Evolutionary conservation across 2,329 filamentous ascomycete species (phyloP).

Genomic region (Aspergillus puulaauensis): DNA sequence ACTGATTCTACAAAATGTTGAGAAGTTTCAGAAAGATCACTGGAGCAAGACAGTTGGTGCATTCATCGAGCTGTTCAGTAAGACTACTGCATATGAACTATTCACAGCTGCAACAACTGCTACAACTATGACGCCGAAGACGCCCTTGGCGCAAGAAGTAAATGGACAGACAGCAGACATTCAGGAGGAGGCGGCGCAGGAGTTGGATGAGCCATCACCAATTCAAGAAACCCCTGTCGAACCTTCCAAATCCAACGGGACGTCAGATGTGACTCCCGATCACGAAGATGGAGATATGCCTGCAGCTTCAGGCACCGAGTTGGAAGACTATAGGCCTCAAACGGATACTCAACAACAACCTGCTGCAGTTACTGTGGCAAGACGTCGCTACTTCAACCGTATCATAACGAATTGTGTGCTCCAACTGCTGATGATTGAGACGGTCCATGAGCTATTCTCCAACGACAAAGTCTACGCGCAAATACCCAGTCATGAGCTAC

Average conservation of each 20-base stretch:
- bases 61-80: conserved; percentile 92
- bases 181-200: conserved; percentile 27
- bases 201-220: conserved; percentile 21
- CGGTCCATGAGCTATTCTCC: conserved; percentile 96
- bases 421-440: conserved; percentile 98
- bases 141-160: conserved; percentile 25
- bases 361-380: conserved; percentile 86
- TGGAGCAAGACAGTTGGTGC: conserved; percentile 94
- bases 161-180: conserved; percentile 29
- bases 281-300: conserved; percentile 36
- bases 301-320: conserved; percentile 42
- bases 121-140: conserved; percentile 46
- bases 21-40: conserved; percentile 81
- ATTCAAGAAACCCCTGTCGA: conserved; percentile 24
- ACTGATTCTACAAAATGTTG: conserved; percentile 92
- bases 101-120: conserved; percentile 75
- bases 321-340: conserved; percentile 86
- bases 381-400: conserved; percentile 94
- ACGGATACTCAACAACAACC: conserved; percentile 80
- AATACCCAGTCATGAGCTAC: conserved; percentile 84
- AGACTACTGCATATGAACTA: conserved; percentile 90
- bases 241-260: conserved; percentile 28
- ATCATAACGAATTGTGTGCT: conserved; percentile 99
- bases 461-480: conserved; percentile 93
- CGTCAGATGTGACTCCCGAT: conserved; percentile 28